Percentiles rank a stretch among this genome's conserved stretches.
These are phyloP conservation scores for Postia placenta DNA, from an alignment of 768 basidiomycete genomes.

Conservation along the genomic window DNA sequence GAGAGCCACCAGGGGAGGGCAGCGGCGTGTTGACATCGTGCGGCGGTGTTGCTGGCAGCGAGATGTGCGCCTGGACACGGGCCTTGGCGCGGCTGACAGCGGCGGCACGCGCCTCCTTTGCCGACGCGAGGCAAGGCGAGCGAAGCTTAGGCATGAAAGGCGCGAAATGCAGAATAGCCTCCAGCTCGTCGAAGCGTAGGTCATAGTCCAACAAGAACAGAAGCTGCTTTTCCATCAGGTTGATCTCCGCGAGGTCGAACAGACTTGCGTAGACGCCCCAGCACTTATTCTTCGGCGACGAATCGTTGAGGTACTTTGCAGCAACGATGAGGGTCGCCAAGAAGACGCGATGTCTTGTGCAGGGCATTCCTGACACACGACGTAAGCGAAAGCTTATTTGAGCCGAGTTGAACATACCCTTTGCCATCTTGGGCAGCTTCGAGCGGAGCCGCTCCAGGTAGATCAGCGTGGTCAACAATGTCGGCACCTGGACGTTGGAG, in stretches of 20 bases:
- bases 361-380: slow-evolving; percentile 57
- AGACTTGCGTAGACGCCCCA: slow-evolving; percentile 78
- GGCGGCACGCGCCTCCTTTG: slow-evolving; percentile 41
- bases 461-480: slow-evolving; percentile 83
- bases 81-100: slow-evolving; percentile 55
- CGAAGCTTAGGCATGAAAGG: slow-evolving; percentile 47
- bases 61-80: slow-evolving; percentile 43
- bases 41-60: slow-evolving; percentile 35
- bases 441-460: slow-evolving; percentile 84
- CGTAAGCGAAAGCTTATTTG: slow-evolving; percentile 7
- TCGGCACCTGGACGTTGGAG: slow-evolving; percentile 87
- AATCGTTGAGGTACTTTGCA: slow-evolving; percentile 95
- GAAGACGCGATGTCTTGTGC: slow-evolving; percentile 93
- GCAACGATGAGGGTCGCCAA: slow-evolving; percentile 93
- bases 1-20: slow-evolving; percentile 31
- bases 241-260: slow-evolving; percentile 78
- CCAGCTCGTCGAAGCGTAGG: slow-evolving; percentile 81
- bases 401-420: slow-evolving; percentile 48
- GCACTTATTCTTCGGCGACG: slow-evolving; percentile 92
- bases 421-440: slow-evolving; percentile 77
- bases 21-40: slow-evolving; percentile 24
- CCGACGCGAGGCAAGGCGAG: slow-evolving; percentile 20
- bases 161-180: slow-evolving; percentile 60
- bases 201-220: slow-evolving; percentile 90
- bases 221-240: slow-evolving; percentile 96